phyloP scores from a whole-genome alignment of 495 filamentous ascomycete species.

The Hypoxylon fuscum region DNA sequence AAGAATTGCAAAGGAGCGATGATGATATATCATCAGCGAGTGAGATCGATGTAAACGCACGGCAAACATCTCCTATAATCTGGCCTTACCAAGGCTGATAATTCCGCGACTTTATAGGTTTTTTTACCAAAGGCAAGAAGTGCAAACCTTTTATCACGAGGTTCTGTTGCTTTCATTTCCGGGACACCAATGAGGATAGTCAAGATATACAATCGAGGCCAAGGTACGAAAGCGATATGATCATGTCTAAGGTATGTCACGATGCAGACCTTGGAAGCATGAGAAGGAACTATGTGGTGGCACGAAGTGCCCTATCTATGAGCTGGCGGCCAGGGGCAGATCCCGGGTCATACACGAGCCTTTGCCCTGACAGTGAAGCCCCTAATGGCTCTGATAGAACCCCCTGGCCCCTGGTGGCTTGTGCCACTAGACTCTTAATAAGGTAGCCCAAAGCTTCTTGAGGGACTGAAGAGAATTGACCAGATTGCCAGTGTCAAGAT shows the following conservation, averaged over 20 bases:
- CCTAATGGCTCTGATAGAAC: too few species aligned
- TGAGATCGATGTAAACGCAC: not conserved
- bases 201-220: not conserved
- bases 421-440: too few species aligned
- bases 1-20: not conserved
- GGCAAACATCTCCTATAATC: not conserved
- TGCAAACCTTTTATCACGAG: conserved; percentile 6
- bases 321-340: too few species aligned
- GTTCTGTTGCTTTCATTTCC: conserved; percentile 1
- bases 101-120: not conserved
- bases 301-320: too few species aligned
- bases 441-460: not conserved
- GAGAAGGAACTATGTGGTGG: too few species aligned
- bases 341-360: too few species aligned
- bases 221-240: not conserved
- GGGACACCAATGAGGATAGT: not conserved
- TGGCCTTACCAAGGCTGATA: not conserved
- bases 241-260: not conserved
- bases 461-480: not conserved
- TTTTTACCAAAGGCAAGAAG: not conserved
- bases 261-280: too few species aligned
- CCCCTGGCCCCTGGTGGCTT: too few species aligned
- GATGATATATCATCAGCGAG: not conserved
- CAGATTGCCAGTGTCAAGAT: not conserved
- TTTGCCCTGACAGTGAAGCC: too few species aligned